Evolutionary conservation across 2,329 filamentous ascomycete species (phyloP).

Genomic region (Cephalotrichum gorgonifer): DNA sequence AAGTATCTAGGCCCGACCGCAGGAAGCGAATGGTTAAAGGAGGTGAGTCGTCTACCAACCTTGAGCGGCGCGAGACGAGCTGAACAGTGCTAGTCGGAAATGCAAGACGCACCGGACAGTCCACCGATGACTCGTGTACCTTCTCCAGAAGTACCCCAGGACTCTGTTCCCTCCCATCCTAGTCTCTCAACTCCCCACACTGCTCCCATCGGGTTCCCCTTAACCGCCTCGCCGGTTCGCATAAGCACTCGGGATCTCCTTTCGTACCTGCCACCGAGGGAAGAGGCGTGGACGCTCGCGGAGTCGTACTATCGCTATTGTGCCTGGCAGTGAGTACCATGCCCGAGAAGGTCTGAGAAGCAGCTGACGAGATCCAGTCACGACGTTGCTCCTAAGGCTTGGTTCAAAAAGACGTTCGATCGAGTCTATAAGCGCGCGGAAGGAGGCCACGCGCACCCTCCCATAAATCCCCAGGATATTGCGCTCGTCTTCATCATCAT

Average conservation of each 20-base stretch:
- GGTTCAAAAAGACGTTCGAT: background rate
- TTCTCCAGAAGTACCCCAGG: background rate
- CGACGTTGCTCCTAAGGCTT: background rate
- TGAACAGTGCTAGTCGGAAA: background rate
- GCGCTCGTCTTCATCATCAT: background rate
- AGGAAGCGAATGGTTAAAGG: background rate
- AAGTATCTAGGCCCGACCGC: background rate
- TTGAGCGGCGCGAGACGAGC: background rate
- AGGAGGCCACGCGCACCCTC: background rate
- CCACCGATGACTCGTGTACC: background rate
- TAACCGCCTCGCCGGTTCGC: background rate
- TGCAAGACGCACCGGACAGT: background rate
- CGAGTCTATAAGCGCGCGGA: background rate
- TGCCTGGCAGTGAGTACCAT: background rate
- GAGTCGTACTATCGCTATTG: background rate
- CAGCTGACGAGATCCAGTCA: background rate
- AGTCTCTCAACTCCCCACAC: background rate
- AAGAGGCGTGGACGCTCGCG: background rate
- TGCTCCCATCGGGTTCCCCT: background rate
- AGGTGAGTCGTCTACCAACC: background rate
- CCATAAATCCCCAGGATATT: background rate
- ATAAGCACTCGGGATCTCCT: background rate
- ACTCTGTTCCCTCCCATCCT: background rate
- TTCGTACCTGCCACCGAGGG: background rate
- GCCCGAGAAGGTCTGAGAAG: background rate